Percentiles rank a stretch among this genome's conserved stretches.
Evolutionary conservation across 1,139 yeast species (phyloP).

Genomic region (Starmera stellimalicola): DNA sequence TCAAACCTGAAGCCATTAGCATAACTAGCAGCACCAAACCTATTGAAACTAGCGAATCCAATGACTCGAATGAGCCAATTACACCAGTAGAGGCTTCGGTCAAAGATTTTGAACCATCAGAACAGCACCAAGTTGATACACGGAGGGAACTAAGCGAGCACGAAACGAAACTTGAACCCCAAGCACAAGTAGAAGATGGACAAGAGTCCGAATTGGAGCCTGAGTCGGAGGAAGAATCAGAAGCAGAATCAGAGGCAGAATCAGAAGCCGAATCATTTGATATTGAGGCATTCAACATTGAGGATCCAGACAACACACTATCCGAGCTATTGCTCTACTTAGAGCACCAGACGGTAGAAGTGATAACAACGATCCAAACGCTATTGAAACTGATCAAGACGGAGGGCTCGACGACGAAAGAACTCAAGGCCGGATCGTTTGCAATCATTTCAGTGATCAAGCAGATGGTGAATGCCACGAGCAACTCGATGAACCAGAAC

Average conservation of each 20-base stretch:
- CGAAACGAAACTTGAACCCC: constrained; percentile 3
- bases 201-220: constrained; percentile 1
- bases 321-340: constrained; percentile 76
- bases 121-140: constrained; percentile 1
- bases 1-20: too few species aligned
- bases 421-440: constrained; percentile 58
- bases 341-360: constrained; percentile 91
- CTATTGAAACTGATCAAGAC: constrained; percentile 67
- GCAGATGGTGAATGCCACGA: constrained; percentile 88
- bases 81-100: too few species aligned
- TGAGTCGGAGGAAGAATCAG: constrained; percentile 6
- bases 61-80: too few species aligned
- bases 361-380: constrained; percentile 81
- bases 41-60: too few species aligned
- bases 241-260: constrained; percentile 6
- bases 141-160: constrained; percentile 1
- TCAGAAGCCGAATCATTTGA: constrained; percentile 32
- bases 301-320: constrained; percentile 80
- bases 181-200: constrained; percentile 4
- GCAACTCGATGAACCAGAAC: constrained; percentile 81
- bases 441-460: constrained; percentile 71
- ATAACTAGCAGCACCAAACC: too few species aligned
- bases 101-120: constrained; percentile 1
- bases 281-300: constrained; percentile 67
- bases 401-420: constrained; percentile 70